A percentile compares a stretch with the other conserved stretches of the same genome.
Conservation (phyloP, 441 rosid species). For the Rhodomyrtus psidioides region DNA sequence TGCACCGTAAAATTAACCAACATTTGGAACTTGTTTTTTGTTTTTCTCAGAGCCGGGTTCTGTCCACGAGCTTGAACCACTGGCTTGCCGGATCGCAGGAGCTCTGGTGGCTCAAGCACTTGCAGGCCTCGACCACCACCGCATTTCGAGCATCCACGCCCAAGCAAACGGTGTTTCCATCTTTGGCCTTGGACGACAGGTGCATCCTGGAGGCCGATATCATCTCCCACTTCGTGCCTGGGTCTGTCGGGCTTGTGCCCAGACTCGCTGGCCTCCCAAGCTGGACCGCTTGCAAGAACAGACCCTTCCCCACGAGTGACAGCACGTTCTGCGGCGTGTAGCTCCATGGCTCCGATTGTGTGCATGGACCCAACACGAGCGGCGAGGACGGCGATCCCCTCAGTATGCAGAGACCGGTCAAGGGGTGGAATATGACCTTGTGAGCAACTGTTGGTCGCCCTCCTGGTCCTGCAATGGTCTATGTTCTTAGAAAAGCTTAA, state of each 20-base stretch:
- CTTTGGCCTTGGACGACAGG: not conserved
- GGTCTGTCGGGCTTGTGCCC: not conserved
- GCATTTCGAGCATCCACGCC: not conserved
- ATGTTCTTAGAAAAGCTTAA: too few relatives aligned
- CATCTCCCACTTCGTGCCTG: not conserved
- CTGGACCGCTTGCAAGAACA: not conserved
- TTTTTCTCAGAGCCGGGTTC: not conserved
- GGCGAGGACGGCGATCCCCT: not conserved
- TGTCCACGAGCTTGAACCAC: conserved; percentile 1
- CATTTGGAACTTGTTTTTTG: not conserved
- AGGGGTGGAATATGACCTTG: conserved; percentile 5
- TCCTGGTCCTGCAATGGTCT: conserved; percentile 5
- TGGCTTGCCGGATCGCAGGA: conserved; percentile 2
- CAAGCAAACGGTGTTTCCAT: not conserved
- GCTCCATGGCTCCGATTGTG: not conserved
- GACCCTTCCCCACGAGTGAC: not conserved
- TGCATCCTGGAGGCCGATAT: not conserved
- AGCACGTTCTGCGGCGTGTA: not conserved
- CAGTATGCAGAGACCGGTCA: not conserved
- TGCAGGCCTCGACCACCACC: not conserved
- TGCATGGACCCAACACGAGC: not conserved
- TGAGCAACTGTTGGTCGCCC: not conserved
- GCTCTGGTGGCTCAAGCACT: not conserved
- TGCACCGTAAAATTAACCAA: not conserved
- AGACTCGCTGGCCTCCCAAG: not conserved